Base-by-base conservation (phyloP, 179 eudicot species). In the Spinacia oleracea region DNA sequence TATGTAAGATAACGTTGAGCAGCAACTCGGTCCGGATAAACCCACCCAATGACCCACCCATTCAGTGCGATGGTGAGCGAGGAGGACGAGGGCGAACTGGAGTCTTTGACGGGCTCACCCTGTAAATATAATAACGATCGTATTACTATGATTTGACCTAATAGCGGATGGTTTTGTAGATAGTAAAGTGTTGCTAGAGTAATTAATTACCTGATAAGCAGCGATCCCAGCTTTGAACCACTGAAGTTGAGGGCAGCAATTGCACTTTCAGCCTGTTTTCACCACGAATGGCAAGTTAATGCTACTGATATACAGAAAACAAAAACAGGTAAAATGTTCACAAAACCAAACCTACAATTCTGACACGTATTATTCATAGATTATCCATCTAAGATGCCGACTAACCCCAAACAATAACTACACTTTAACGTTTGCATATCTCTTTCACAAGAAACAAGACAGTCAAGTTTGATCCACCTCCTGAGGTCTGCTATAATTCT, bases 41-140 rank as follows among this genome's bases (percentile, higher is more conserved):
- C 35, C n/a, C n/a, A n/a, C n/a, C n/a, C 46, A 20, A 43, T n/a
- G 75, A 48, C 66, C n/a, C n/a, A n/a, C n/a, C n/a, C 58, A 42
- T 65, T 88, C 86, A 87, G 80, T 88, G 85, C 81, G 83, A 70
- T 16, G 87, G 80, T 43, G 89, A 75, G 77, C 97, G 89, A 74
- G 93, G 89, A 73, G 87, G 70, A 50, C 94, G 94, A 34, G 98
- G 93, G 38, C 96, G 88, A 78, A 94, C 98, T 11, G 98, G 98
- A 45, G 97, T 94, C 94, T 94, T 94, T 76, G 97, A 94, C 14
- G 97, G 98, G 91, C 97, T 94, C 77, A 94, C 97, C 95, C 98
- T 94, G 87, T 67, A 81, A 32, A 35, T 35, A 14, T 38, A 38
- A n/a, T 70, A 70, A 23, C 27, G 10, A 59, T 18, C n/a, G 62